A percentile compares a stretch with the other conserved stretches of the same genome.
These are phyloP conservation scores for Solanum paucissectum DNA, from an alignment of 257 asterid species.

Conservation along the genomic window DNA sequence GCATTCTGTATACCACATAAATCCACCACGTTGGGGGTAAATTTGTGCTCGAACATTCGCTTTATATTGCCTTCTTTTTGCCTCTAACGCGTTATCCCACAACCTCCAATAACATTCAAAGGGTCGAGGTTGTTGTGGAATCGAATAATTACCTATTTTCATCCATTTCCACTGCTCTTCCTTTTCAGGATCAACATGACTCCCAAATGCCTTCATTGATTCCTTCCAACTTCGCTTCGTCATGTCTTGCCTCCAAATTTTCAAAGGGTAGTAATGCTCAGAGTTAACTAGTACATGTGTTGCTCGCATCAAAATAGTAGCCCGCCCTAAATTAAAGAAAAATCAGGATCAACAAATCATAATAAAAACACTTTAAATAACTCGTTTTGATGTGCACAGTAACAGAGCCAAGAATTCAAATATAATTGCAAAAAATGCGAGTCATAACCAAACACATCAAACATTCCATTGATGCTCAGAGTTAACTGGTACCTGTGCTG, in stretches of 20 bases:
- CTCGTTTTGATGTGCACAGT: not conserved
- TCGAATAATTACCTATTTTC: slow-evolving; percentile 45
- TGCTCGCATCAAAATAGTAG: not conserved
- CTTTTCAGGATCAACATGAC: slow-evolving; percentile 50
- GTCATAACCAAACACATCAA: not conserved
- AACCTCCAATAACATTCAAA: slow-evolving; percentile 15
- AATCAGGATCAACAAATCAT: not conserved
- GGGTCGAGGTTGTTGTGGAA: slow-evolving; percentile 11
- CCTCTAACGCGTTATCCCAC: slow-evolving; percentile 8
- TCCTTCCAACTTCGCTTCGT: slow-evolving; percentile 38
- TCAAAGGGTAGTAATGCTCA: not conserved
- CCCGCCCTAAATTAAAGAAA: not conserved
- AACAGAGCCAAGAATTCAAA: not conserved
- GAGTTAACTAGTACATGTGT: not conserved
- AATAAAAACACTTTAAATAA: not conserved
- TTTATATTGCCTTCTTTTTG: slow-evolving; percentile 13
- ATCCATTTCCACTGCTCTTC: slow-evolving; percentile 57
- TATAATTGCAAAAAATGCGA: not conserved
- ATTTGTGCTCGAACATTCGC: not conserved
- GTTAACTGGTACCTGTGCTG: not conserved
- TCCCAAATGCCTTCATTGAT: slow-evolving; percentile 26
- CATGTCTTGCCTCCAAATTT: slow-evolving; percentile 4
- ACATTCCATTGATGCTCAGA: not conserved
- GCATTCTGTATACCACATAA: slow-evolving; percentile 7
- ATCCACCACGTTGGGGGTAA: slow-evolving; percentile 3